phyloP scores from a whole-genome alignment of 148 eudicot species.

The Rhododendron molle region DNA sequence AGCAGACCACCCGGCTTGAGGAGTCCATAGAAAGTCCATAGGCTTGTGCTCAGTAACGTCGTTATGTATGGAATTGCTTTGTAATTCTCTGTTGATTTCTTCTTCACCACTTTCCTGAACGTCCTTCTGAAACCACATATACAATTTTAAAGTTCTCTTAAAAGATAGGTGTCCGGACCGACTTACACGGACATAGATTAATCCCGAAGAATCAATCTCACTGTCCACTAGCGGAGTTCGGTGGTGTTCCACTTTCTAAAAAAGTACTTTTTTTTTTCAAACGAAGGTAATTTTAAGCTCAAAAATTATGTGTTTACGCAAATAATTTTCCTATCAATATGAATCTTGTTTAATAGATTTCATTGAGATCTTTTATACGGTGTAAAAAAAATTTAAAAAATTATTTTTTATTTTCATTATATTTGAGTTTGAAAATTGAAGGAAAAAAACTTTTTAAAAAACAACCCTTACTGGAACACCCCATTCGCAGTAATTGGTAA shows the following conservation, averaged over 20 bases:
- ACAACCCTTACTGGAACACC: too few species aligned
- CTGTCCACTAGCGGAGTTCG: background rate
- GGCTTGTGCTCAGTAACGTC: slow-evolving; percentile 27
- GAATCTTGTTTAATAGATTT: too few species aligned
- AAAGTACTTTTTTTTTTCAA: too few species aligned
- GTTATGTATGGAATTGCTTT: slow-evolving; percentile 33
- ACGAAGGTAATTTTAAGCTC: too few species aligned
- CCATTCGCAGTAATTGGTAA: background rate
- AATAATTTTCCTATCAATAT: too few species aligned
- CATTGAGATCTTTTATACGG: too few species aligned
- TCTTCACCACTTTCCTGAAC: slow-evolving; percentile 26
- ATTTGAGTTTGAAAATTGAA: too few species aligned
- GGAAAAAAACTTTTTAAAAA: too few species aligned
- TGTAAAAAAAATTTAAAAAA: too few species aligned
- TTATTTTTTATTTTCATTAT: too few species aligned
- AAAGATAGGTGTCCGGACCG: background rate
- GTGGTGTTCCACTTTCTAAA: too few species aligned
- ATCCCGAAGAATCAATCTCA: background rate
- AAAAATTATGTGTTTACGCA: too few species aligned
- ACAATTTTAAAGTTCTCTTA: background rate
- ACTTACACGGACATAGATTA: background rate
- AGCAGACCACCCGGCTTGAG: slow-evolving; percentile 33
- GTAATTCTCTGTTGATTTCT: slow-evolving; percentile 33
- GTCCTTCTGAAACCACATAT: slow-evolving; percentile 19
- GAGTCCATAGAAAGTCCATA: slow-evolving; percentile 38